A percentile compares a stretch with the other conserved stretches of the same genome.
Evolutionary conservation across 192 early-diverging fungal species (phyloP).

Genomic region (Cladochytrium replicatum): DNA sequence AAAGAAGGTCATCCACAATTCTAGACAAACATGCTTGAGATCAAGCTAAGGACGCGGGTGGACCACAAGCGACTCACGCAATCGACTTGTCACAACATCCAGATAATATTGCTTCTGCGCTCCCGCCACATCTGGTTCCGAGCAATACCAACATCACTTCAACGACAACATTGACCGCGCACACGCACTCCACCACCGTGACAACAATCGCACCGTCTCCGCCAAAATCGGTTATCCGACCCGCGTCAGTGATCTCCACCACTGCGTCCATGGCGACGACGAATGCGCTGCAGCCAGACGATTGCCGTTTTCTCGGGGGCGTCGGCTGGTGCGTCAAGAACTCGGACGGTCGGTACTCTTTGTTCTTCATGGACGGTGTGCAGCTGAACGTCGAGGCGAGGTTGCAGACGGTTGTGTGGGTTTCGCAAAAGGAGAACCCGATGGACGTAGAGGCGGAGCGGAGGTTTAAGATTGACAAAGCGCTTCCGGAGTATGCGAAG

Average conservation of each 20-base stretch:
- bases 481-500: conserved; percentile 27
- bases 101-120: too few relatives aligned
- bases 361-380: conserved; percentile 44
- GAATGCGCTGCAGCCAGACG: too few relatives aligned
- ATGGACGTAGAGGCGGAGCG: too few relatives aligned
- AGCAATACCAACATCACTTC: too few relatives aligned
- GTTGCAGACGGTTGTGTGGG: conserved; percentile 29
- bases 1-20: conserved; percentile 37
- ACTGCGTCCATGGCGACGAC: too few relatives aligned
- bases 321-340: conserved; percentile 41
- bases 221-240: too few relatives aligned
- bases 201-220: too few relatives aligned
- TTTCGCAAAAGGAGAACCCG: too few relatives aligned
- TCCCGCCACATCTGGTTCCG: conserved; percentile 19
- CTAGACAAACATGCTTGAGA: conserved; percentile 19
- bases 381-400: conserved; percentile 24
- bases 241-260: too few relatives aligned
- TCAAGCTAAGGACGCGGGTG: too few relatives aligned
- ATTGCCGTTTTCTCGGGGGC: conserved; percentile 20
- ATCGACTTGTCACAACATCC: neutral
- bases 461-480: conserved; percentile 33
- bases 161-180: too few relatives aligned
- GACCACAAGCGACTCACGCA: conserved; percentile 1
- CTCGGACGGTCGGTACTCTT: conserved; percentile 21
- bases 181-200: too few relatives aligned